Percentiles rank a stretch among this genome's conserved stretches.
Evolutionary conservation across 2,329 filamentous ascomycete species (phyloP).

Genomic region (Botrytis paeoniae): DNA sequence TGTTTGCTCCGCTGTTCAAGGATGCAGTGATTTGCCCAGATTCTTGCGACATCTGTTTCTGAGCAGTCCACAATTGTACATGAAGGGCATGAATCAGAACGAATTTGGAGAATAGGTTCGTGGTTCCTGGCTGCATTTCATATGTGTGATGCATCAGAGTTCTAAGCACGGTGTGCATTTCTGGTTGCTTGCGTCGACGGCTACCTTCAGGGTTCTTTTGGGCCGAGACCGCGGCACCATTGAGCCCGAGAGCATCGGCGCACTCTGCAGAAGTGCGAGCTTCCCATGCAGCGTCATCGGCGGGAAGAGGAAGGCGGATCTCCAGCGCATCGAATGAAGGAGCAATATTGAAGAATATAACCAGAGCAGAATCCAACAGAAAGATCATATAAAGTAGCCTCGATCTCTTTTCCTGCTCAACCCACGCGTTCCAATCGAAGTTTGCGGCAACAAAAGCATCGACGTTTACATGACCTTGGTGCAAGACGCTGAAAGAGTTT

Average conservation of each 20-base stretch:
- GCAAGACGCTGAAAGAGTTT: constrained; percentile 56
- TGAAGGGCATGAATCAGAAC: constrained; percentile 68
- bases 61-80: constrained; percentile 54
- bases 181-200: constrained; percentile 60
- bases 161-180: constrained; percentile 59
- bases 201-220: constrained; percentile 60
- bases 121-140: constrained; percentile 61
- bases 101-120: constrained; percentile 72
- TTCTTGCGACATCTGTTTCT: constrained; percentile 43
- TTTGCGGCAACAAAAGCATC: constrained; percentile 47
- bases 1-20: constrained; percentile 46
- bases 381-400: constrained; percentile 64
- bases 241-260: constrained; percentile 61
- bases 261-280: constrained; percentile 58
- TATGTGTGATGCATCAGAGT: constrained; percentile 58
- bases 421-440: constrained; percentile 66
- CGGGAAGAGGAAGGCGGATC: constrained; percentile 64
- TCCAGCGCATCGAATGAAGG: constrained; percentile 63
- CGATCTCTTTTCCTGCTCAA: constrained; percentile 67
- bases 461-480: constrained; percentile 52
- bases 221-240: constrained; percentile 54
- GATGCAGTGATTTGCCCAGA: constrained; percentile 24
- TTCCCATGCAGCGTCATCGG: constrained; percentile 73
- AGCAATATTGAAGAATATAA: constrained; percentile 68
- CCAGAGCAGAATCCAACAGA: constrained; percentile 61